A percentile compares a stretch with the other conserved stretches of the same genome.
phyloP scores from a whole-genome alignment of 1,139 yeast genomes.

The Nakaseomyces bracarensis region DNA sequence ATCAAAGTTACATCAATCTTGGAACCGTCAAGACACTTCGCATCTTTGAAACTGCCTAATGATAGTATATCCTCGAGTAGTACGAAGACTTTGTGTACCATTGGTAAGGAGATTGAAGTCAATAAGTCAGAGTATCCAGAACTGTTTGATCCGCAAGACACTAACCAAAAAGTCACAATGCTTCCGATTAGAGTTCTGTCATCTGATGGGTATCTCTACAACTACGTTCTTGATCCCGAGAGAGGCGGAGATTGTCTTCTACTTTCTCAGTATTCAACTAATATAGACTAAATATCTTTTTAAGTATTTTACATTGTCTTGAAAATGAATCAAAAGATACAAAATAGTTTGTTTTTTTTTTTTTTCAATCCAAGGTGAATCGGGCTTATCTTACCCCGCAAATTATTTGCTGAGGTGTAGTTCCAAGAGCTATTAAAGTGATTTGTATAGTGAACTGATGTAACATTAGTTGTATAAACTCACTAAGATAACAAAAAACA shows the following conservation, averaged over 20 bases:
- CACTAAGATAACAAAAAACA: no score
- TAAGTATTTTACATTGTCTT: no score
- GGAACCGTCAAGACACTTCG: constrained; percentile 92
- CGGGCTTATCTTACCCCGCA: no score
- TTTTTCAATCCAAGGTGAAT: no score
- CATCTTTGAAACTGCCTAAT: constrained; percentile 76
- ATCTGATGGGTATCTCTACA: constrained; percentile 78
- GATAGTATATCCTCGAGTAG: constrained; percentile 11
- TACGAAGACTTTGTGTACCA: constrained; percentile 16
- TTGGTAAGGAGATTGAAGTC: constrained; percentile 18
- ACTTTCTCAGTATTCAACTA: constrained; percentile 52
- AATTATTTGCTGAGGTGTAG: no score
- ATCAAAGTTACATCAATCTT: constrained; percentile 67
- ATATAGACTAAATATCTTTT: constrained; percentile 8
- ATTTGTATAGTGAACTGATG: no score
- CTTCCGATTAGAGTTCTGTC: constrained; percentile 52
- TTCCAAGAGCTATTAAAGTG: no score
- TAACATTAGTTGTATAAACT: no score
- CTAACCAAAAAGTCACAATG: constrained; percentile 26
- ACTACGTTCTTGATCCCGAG: constrained; percentile 78
- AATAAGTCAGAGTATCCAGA: constrained; percentile 21
- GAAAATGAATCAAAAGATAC: no score
- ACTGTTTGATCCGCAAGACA: constrained; percentile 13
- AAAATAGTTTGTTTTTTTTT: no score
- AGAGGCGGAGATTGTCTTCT: constrained; percentile 90